A percentile compares a stretch with the other conserved stretches of the same genome.
Evolutionary conservation across 306 rosid genomes (phyloP).

Genomic region (Cotoneaster glaucophyllus): DNA sequence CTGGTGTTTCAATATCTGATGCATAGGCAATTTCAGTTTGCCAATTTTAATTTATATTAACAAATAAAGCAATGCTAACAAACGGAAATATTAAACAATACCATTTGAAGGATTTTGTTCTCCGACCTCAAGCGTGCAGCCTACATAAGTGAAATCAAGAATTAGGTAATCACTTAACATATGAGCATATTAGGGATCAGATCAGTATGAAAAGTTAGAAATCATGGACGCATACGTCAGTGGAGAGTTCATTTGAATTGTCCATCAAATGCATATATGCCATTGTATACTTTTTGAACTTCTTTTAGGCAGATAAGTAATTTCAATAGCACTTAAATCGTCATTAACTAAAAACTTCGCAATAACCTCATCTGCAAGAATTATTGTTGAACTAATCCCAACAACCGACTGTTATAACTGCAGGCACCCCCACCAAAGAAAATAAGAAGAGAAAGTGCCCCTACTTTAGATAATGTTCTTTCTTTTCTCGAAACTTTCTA

Average conservation of each 20-base stretch:
- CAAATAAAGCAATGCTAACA: background rate
- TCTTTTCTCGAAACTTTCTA: background rate
- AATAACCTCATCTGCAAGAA: background rate
- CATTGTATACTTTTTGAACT: background rate
- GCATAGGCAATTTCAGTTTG: conserved; percentile 4
- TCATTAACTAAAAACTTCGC: too few species aligned
- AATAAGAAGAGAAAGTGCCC: background rate
- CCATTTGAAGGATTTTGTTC: conserved; percentile 72
- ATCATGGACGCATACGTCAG: too few species aligned
- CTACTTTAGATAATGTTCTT: background rate
- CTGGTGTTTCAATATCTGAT: conserved; percentile 84
- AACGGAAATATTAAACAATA: conserved; percentile 22
- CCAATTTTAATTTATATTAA: background rate
- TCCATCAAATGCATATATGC: background rate
- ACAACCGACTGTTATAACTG: background rate
- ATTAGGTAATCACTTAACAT: conserved; percentile 19
- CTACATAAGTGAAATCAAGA: conserved; percentile 31
- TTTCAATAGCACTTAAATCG: background rate
- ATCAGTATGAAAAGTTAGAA: too few species aligned
- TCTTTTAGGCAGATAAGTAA: background rate
- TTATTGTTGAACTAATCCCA: background rate
- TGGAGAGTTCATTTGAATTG: background rate
- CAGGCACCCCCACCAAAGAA: background rate
- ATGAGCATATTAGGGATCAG: background rate
- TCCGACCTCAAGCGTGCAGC: conserved; percentile 56